Evolutionary conservation across 352 stramenopile species (phyloP), one percentile per base, ranked within the genome.

Genomic region (Phytopythium aichiense): DNA sequence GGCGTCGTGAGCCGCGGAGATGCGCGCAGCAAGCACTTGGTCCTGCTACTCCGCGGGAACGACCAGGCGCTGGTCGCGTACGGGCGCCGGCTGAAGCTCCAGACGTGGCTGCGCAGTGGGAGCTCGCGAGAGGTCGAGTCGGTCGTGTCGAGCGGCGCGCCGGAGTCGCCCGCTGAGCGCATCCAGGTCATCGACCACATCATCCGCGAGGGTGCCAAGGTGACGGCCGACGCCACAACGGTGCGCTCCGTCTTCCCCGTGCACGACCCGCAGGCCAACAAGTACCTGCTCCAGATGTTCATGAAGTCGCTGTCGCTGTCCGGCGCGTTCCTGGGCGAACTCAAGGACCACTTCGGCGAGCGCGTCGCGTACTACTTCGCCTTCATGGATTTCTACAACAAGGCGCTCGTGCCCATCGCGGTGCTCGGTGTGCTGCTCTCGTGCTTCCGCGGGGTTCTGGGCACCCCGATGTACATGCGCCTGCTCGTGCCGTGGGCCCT

Each of bases 361-460:
- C 92, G 91, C 58, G 83, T 94, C 20, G 83, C 83, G 22, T 94
- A 89, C 64, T 94, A 94, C 58, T 94, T 94, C 45, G 81, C 82
- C 12, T 94, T 92, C 62, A 88, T 89, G 64, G 81, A 92, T 71
- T 91, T 86, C 51, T 94, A 94, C 81, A 94, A 92, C 69, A 94
- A 91, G 63, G 67, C 81, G 49, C 66, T 94, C 31, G 63, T 90
- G 12, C 85, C 83, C n/a, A 87, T 94, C 50, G 85, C 85, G 1
- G 58, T 92, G 31, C 61, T 94, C 6, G 85, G 85, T 2, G 67
- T 94, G 33, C 33, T 91, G 37, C 66, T 94, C 50, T 88, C 83
- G 37, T 86, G 76, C 55, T 72, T 92, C 22, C 81, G 81, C 28
- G 61, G 73, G 20, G 58, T 72, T 20, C 81, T 94, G 62, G 79